Percentiles rank a stretch among this genome's conserved stretches.
Conservation (phyloP, 2,329 filamentous ascomycete genomes). For the Pyricularia pennisetigena region DNA sequence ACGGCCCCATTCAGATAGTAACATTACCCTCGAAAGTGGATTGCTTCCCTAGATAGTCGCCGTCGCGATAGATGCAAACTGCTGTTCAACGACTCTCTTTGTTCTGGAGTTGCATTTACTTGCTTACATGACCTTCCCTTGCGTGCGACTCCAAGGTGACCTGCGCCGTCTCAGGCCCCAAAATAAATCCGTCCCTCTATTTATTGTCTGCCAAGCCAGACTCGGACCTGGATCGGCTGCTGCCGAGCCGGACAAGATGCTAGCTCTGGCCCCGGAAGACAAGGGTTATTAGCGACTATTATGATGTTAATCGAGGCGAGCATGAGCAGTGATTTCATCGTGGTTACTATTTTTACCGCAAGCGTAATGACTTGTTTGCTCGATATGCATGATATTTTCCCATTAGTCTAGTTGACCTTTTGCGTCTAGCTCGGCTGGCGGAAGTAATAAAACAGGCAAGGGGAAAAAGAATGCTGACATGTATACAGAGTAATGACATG, state of each 20-base stretch:
- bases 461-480: neutral
- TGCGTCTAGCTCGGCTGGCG: neutral
- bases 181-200: neutral
- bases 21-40: neutral
- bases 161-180: neutral
- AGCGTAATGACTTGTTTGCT: too few relatives aligned
- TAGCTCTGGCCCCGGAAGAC: neutral
- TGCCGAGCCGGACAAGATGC: neutral
- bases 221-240: neutral
- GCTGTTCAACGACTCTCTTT: neutral
- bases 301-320: neutral
- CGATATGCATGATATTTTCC: fast-evolving
- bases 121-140: neutral
- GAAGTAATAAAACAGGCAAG: neutral
- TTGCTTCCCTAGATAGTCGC: neutral
- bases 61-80: neutral
- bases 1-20: neutral
- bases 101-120: neutral
- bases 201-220: neutral
- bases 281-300: neutral
- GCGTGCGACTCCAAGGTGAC: neutral
- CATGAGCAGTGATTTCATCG: neutral
- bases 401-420: neutral
- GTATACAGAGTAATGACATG: neutral
- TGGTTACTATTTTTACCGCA: neutral